Conservation (phyloP, 176 grass and related monocot genomes). For the Bromus sterilis region DNA sequence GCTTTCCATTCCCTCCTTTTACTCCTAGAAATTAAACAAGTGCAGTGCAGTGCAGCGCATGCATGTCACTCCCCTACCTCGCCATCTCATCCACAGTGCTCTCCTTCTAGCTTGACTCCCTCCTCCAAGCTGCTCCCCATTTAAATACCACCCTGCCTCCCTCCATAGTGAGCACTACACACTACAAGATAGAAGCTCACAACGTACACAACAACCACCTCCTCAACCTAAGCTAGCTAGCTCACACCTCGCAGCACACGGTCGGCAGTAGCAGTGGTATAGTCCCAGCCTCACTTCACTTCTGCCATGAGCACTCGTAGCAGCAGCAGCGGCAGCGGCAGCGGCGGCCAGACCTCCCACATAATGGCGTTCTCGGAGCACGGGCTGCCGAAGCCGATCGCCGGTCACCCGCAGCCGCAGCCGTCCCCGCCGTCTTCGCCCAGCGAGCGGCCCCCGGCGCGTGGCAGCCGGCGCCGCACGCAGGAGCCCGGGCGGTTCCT, state of each 20-base stretch:
- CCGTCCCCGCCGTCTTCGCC: slow-evolving; percentile 47
- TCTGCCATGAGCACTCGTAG: slow-evolving; percentile 32
- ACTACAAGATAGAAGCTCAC: slow-evolving; percentile 3
- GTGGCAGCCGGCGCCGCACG: slow-evolving; percentile 44
- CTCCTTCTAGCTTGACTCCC: slow-evolving; percentile 29
- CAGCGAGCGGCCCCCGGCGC: slow-evolving; percentile 14
- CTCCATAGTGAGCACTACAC: slow-evolving; percentile 26
- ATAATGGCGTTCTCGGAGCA: slow-evolving; percentile 57
- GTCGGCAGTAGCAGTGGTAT: neutral
- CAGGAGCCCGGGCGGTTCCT: slow-evolving; percentile 92
- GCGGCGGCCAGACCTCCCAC: neutral
- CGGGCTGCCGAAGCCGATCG: slow-evolving; percentile 9
- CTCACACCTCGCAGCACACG: neutral
- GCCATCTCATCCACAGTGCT: slow-evolving; percentile 41
- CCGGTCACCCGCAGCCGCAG: neutral
- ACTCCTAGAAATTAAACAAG: slow-evolving; percentile 45
- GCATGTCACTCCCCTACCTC: slow-evolving; percentile 23
- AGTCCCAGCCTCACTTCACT: neutral
- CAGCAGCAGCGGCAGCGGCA: neutral
- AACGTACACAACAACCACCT: slow-evolving; percentile 7
- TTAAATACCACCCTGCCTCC: slow-evolving; percentile 52
- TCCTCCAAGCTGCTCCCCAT: slow-evolving; percentile 23
- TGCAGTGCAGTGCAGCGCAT: slow-evolving; percentile 8
- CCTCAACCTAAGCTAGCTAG: neutral
- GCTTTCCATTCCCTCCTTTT: slow-evolving; percentile 9